Base-by-base conservation (phyloP, 768 basidiomycete genomes). In the Harrya chromipes region DNA sequence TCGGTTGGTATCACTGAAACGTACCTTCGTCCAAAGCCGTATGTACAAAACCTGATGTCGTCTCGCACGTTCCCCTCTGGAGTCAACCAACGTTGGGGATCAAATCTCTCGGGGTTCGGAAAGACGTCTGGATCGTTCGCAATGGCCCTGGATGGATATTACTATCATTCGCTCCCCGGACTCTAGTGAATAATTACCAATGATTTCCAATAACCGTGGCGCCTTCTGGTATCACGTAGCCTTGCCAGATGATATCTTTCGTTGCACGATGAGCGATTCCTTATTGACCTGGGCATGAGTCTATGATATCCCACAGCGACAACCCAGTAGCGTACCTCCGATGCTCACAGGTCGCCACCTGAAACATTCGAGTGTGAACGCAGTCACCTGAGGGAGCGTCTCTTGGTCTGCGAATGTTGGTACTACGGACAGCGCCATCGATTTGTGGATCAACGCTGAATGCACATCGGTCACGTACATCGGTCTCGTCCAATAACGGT, bases 241-340 rank as follows among this genome's bases (percentile, higher is more conserved):
- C 55, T 1, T 59, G 61, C 47, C 66, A 66, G 4, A 69, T 33
- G 13, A 87, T 72, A 44, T 86, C 83, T 40, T 74, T 75, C 1
- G 79, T 85, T 0, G 83, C 76, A 40, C 77, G 75, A 52, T 87
- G 84, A 0, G 79, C 72, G 46, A 85, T 79, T 1, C 84, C 83
- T 61, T 33, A 16, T 33, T 14, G 33, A 16, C 6, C 33, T 4
- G 16, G 13, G 33, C 6, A 7, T 33, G 14, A 33, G 33, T 33
- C 6, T 33, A 6, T 16, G 33, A 33, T 13, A 7, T 14, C 13
- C 2, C 33, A 16, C 33, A 14, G 33, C 13, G 33, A 7, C 14
- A 16, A 16, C 14, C 33, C 33, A 6, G 33, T 33, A 16, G 51
- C 54, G 38, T 21, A 56, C 69, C 71, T 52, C 60, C 58, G 4